These are phyloP conservation scores for Zymoseptoria ardabiliae DNA, from an alignment of 2,329 filamentous ascomycete genomes.

Conservation along the genomic window DNA sequence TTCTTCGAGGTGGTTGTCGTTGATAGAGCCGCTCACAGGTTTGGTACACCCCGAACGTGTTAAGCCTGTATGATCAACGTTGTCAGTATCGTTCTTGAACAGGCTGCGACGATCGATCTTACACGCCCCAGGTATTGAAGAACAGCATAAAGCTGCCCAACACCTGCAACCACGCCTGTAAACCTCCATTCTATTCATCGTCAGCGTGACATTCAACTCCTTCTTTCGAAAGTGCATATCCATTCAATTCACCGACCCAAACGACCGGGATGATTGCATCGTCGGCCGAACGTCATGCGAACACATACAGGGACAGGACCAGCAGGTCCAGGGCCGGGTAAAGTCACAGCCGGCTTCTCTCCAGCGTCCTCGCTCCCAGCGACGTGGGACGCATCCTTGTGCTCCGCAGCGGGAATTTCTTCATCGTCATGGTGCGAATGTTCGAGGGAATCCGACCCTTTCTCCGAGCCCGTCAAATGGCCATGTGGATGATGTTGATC, in stretches of 20 bases:
- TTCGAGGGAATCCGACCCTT: neutral
- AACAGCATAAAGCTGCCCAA: slow-evolving; percentile 40
- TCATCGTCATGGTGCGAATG: neutral
- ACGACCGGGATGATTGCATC: neutral
- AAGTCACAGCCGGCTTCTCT: neutral
- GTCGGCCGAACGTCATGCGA: neutral
- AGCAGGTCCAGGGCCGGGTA: neutral
- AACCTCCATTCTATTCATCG: slow-evolving; percentile 32
- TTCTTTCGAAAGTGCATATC: neutral
- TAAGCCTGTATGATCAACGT: slow-evolving; percentile 23
- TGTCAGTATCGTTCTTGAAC: neutral
- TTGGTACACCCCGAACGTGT: slow-evolving; percentile 43
- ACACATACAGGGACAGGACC: neutral
- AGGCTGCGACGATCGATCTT: neutral
- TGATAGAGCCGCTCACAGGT: slow-evolving; percentile 23
- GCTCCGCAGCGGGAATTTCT: neutral
- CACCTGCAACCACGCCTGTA: slow-evolving; percentile 42
- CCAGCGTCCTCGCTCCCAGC: neutral
- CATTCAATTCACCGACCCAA: neutral
- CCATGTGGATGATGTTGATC: neutral
- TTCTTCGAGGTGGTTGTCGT: too few relatives aligned
- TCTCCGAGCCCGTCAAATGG: neutral
- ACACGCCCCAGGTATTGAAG: slow-evolving; percentile 38
- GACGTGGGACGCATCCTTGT: neutral
- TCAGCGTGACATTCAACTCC: neutral